Evolutionary conservation across 805 yeast genomes (phyloP).

Genomic region (Scheffersomyces coipomensis): DNA sequence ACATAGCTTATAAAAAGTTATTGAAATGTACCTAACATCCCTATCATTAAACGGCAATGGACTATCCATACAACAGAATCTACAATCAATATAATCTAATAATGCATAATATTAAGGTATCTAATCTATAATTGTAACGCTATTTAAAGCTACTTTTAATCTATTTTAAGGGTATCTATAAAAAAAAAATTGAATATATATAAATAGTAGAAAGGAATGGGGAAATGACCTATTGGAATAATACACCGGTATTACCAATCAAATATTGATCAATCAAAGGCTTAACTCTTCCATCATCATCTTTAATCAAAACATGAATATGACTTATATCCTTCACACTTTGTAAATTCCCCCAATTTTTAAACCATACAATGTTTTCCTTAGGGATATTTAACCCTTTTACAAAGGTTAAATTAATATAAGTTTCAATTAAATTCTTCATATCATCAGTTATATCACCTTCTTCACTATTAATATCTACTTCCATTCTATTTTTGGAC

Average conservation of each 20-base stretch:
- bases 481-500: slow-evolving; percentile 57
- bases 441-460: slow-evolving; percentile 51
- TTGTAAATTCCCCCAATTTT: slow-evolving; percentile 69
- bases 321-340: slow-evolving; percentile 68
- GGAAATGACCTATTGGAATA: slow-evolving; percentile 2
- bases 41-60: too few relatives aligned
- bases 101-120: too few relatives aligned
- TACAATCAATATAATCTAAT: too few relatives aligned
- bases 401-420: slow-evolving; percentile 50
- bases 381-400: slow-evolving; percentile 31
- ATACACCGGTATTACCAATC: slow-evolving; percentile 6
- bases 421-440: slow-evolving; percentile 41
- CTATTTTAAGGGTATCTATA: too few relatives aligned
- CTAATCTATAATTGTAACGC: too few relatives aligned
- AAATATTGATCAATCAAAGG: slow-evolving; percentile 1
- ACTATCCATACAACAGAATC: too few relatives aligned
- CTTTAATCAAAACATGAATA: slow-evolving; percentile 60
- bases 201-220: too few relatives aligned
- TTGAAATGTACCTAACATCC: too few relatives aligned
- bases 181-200: too few relatives aligned
- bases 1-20: too few relatives aligned
- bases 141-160: too few relatives aligned
- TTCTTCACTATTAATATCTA: slow-evolving; percentile 46
- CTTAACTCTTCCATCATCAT: slow-evolving; percentile 21
- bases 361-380: slow-evolving; percentile 58